phyloP scores from a whole-genome alignment of 441 rosid genomes.

The Erodium moschatum region DNA sequence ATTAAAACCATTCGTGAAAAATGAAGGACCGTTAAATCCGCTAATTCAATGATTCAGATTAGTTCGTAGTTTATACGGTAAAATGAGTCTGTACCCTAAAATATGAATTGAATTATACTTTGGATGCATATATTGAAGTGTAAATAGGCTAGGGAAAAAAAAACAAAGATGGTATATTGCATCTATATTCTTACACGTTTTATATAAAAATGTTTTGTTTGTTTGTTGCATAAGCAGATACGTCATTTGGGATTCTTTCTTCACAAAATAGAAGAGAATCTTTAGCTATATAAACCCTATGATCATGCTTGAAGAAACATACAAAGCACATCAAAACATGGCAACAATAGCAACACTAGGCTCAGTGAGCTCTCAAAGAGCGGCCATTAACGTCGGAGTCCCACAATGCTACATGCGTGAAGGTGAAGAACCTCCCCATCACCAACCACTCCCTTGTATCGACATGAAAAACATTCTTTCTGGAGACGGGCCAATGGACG shows the following conservation, averaged over 20 bases:
- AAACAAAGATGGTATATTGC: too few species aligned
- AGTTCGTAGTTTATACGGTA: too few species aligned
- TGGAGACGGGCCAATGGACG: neutral
- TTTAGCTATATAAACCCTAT: neutral
- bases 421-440: neutral
- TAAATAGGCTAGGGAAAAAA: too few species aligned
- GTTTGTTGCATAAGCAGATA: neutral
- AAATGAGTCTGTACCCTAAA: too few species aligned
- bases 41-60: too few species aligned
- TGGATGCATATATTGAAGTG: too few species aligned
- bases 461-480: slow-evolving; percentile 19
- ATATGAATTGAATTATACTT: too few species aligned
- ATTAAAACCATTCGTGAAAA: too few species aligned
- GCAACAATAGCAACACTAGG: neutral
- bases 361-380: neutral
- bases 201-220: neutral
- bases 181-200: too few species aligned
- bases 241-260: neutral
- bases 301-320: neutral
- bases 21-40: too few species aligned
- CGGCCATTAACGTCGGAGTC: neutral
- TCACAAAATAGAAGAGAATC: neutral
- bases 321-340: neutral
- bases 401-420: neutral
- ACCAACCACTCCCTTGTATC: slow-evolving; percentile 12